Percentiles rank a stretch among this genome's conserved stretches.
Conservation (phyloP, 2,329 filamentous ascomycete genomes). For the Fusarium solani-melongenae region DNA sequence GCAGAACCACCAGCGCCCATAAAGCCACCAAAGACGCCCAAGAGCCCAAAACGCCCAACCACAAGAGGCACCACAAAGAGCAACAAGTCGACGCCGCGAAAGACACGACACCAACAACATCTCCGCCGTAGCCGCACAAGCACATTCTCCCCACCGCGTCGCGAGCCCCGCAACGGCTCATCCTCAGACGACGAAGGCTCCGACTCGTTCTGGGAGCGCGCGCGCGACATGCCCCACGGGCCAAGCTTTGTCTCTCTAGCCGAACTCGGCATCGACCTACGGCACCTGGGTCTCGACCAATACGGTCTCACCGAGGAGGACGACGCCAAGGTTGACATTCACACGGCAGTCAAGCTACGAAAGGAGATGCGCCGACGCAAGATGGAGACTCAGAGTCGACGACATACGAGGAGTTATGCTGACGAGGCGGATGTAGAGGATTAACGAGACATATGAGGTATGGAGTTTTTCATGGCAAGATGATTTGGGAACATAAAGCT, state of each 20-base stretch:
- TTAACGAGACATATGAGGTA: slow-evolving; percentile 22
- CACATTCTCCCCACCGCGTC: slow-evolving; percentile 11
- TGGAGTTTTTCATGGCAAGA: slow-evolving; percentile 12
- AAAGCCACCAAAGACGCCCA: slow-evolving; percentile 18
- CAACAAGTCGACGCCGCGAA: slow-evolving; percentile 20
- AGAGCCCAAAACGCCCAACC: slow-evolving; percentile 13
- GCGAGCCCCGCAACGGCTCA: slow-evolving; percentile 12
- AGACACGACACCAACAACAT: slow-evolving; percentile 6
- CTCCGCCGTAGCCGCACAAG: slow-evolving; percentile 12
- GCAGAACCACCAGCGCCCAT: not conserved
- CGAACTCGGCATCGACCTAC: slow-evolving; percentile 29
- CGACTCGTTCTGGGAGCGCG: slow-evolving; percentile 32
- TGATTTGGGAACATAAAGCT: not conserved
- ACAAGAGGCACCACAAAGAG: slow-evolving; percentile 14
- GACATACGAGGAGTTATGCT: not conserved
- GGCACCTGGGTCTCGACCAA: slow-evolving; percentile 25
- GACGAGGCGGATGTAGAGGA: slow-evolving; percentile 38
- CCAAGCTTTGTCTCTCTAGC: slow-evolving; percentile 31
- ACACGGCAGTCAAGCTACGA: slow-evolving; percentile 33
- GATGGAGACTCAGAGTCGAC: slow-evolving; percentile 4
- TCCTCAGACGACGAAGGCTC: slow-evolving; percentile 24
- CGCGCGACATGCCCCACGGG: slow-evolving; percentile 11
- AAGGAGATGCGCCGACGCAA: slow-evolving; percentile 33
- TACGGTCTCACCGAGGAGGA: slow-evolving; percentile 40
- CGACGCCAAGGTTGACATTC: slow-evolving; percentile 37